phyloP scores from a whole-genome alignment of 2,329 filamentous ascomycete species.

The Myriosclerotinia scirpicola region DNA sequence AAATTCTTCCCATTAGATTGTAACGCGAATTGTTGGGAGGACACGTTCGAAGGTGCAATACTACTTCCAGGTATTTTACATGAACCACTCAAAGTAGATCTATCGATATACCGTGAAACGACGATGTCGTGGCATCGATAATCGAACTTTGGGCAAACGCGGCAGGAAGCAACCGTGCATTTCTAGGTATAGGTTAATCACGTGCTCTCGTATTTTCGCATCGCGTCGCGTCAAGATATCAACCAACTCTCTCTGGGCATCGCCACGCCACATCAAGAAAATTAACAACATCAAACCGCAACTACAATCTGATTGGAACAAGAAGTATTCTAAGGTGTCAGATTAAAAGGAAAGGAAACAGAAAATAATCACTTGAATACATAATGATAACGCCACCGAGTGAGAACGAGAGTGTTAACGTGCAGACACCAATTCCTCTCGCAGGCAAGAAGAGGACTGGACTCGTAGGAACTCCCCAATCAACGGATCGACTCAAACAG shows the following conservation, averaged over 20 bases:
- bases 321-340: background rate
- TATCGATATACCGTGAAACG: too few species aligned
- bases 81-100: too few species aligned
- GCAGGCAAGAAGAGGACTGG: constrained; percentile 27
- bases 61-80: too few species aligned
- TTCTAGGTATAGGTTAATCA: background rate
- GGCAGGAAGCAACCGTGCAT: background rate
- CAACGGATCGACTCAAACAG: constrained; percentile 69
- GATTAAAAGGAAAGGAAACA: background rate
- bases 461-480: constrained; percentile 52
- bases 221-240: background rate
- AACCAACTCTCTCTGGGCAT: background rate
- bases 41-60: background rate
- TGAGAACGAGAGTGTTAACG: constrained; percentile 23
- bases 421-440: constrained; percentile 11
- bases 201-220: background rate
- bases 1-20: background rate
- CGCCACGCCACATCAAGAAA: constrained; percentile 11
- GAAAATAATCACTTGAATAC: background rate
- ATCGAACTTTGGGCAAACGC: background rate
- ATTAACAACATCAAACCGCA: background rate
- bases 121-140: too few species aligned
- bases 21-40: background rate
- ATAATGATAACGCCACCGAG: constrained; percentile 38
- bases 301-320: background rate